Base-by-base conservation (phyloP, 352 stramenopile species). In the Phytophthora macrochlamydospora region DNA sequence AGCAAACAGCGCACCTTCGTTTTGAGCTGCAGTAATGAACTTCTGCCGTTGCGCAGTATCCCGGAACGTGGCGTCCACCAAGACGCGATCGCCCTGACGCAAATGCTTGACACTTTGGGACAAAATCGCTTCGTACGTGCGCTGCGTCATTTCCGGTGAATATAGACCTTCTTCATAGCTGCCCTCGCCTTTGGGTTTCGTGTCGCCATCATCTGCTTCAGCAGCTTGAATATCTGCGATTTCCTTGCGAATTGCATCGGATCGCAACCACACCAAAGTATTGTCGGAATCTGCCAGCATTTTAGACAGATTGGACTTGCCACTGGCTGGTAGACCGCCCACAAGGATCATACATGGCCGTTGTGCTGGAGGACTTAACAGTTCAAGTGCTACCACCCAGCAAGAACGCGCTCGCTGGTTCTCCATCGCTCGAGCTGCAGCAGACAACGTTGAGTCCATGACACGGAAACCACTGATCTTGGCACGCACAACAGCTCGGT, bases 401-500 rank as follows among this genome's bases (percentile, higher is more conserved):
- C 86, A 89, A 56, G 79, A 87, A 44, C 69, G 72, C 2, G 84
- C 69, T 8, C 67, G 79, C 31, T 89, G 75, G 32, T 59, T 71
- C 53, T 87, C 73, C 29, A 57, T 33, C 7, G 65, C 70, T 13
- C 81, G 76, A 4, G 81, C 64, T 1, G 31, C 61, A n/a, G 65
- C 67, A 7, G 76, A 67, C 4, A 92, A 56, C 1, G 56, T 82
- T n/a, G 78, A 51, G 51, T 91, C 81, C 42, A 86, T 58, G 8
- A 87, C 84, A 42, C 83, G 76, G 56, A 92, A 91, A 7, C 84
- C 84, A 30, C 67, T 77, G 35, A 92, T 76, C 63, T 92, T 92
- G 33, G 84, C 84, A 0, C 84, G 81, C 30, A 92, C 84, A 29
- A 92, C 81, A 0, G 81, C 79, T 12, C 81, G 84, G 55, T 91